Evolutionary conservation across 768 basidiomycete genomes (phyloP), one percentile per base, ranked within the genome.

Genomic region (Amanita exitialis): DNA sequence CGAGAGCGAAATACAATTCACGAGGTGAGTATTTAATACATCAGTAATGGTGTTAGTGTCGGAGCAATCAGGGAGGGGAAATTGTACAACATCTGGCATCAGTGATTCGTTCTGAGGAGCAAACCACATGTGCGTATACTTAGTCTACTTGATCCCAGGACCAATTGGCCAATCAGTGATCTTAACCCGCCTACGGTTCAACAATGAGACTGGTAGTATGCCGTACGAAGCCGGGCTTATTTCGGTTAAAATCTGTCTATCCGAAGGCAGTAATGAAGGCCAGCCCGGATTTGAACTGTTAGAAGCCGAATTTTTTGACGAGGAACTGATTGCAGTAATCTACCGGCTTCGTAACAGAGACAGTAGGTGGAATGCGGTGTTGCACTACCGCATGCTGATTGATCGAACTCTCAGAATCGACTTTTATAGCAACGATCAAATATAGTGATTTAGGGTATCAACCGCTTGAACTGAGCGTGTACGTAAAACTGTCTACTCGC

Each of bases 231-330:
- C 52, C 48, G 34, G 37, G 49, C 62, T 46, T 54, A 15, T 18
- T 34, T 42, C 47, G 18, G 44, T 39, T 61, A 62, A 84, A 81
- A 86, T 60, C 78, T 76, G 60, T 58, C 85, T 59, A 69, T 71
- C 57, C 77, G 72, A 69, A 66, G 62, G 59, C 36, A 69, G 65
- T 54, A 67, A 56, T 41, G 57, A 58, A 56, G 21, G 27, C 20
- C 21, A 13, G 23, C 36, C 53, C 49, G 68, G 71, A 57, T 63
- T 81, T 59, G 73, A 81, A 53, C 57, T 87, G 41, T 62, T 88
- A 61, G 82, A 83, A 58, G 74, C 69, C 38, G 83, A 87, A 50
- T 90, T 90, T 67, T 88, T 91, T 64, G 88, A 90, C 69, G 82
- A 87, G 57, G 77, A 81, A 62, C 69, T 64, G 59, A 62, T 88